Evolutionary conservation across 352 stramenopile genomes (phyloP).

Genomic region (Phytophthora ramorum): DNA sequence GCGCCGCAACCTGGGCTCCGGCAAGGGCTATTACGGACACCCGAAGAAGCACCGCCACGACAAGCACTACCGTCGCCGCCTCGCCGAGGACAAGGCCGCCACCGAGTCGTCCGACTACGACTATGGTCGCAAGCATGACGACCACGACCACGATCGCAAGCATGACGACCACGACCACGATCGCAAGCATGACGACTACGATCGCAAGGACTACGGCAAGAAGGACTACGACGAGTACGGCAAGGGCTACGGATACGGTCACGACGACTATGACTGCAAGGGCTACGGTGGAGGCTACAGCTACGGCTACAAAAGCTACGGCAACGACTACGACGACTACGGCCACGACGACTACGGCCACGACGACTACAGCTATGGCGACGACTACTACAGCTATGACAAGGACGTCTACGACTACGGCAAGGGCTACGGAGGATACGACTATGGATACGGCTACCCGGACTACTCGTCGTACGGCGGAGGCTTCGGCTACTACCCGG

Average conservation of each 20-base stretch:
- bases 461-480: conserved; percentile 17
- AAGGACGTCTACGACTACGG: background rate
- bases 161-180: background rate
- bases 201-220: too few relatives aligned
- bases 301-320: too few relatives aligned
- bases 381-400: background rate
- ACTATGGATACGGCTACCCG: conserved; percentile 1
- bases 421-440: conserved; percentile 8
- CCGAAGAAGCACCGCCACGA: background rate
- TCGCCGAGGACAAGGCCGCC: conserved; percentile 19
- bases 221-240: too few relatives aligned
- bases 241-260: too few relatives aligned
- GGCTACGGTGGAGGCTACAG: too few relatives aligned
- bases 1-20: conserved; percentile 17
- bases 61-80: conserved; percentile 19
- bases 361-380: conserved; percentile 3
- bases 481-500: conserved; percentile 9
- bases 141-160: background rate
- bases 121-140: background rate
- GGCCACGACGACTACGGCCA: background rate
- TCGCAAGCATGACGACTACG: background rate
- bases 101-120: conserved; percentile 9
- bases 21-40: too few relatives aligned
- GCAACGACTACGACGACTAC: too few relatives aligned
- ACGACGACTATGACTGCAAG: too few relatives aligned